Evolutionary conservation across 257 asterid genomes (phyloP).

Genomic region (Leonotis leonurus): DNA sequence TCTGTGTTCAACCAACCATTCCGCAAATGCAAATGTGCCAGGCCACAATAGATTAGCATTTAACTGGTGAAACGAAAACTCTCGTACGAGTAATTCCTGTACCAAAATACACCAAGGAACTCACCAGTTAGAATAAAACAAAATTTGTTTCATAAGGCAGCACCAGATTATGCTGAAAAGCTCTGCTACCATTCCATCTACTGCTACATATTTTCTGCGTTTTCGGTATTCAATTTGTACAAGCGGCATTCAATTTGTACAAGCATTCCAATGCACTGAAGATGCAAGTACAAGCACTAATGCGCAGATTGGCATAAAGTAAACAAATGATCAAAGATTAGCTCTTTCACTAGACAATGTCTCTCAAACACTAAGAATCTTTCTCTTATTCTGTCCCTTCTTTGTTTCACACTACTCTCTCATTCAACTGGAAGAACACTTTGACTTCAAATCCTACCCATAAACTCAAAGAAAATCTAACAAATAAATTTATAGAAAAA

Average conservation of each 20-base stretch:
- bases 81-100: constrained; percentile 78
- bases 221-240: not conserved
- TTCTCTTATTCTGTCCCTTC: not conserved
- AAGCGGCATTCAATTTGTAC: not conserved
- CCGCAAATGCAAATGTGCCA: constrained; percentile 86
- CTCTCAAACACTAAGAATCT: not conserved
- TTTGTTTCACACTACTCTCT: not conserved
- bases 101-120: not conserved
- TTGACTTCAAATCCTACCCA: not conserved
- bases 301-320: not conserved
- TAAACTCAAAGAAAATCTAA: not conserved
- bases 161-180: not conserved
- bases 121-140: not conserved
- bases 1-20: constrained; percentile 66
- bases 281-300: constrained; percentile 8
- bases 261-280: not conserved
- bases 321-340: not conserved
- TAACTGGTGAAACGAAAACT: constrained; percentile 80
- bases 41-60: constrained; percentile 98
- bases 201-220: not conserved
- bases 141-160: not conserved
- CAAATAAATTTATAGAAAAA: not conserved
- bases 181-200: not conserved
- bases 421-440: not conserved
- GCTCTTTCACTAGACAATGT: not conserved